Conservation (phyloP, 2,329 filamentous ascomycete species). For the Aspergillus sp. region DNA sequence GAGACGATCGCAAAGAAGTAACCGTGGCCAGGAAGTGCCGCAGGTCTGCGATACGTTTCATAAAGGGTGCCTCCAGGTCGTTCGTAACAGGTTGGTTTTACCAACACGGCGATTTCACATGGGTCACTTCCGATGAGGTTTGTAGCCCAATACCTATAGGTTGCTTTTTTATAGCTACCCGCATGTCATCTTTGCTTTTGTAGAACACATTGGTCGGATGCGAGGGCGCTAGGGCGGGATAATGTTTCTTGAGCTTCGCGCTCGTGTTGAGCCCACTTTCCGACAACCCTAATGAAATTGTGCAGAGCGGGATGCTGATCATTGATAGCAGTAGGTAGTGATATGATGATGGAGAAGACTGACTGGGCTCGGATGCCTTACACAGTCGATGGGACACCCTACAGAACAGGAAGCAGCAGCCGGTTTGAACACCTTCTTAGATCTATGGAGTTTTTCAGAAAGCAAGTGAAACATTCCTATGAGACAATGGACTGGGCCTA, state of each 20-base stretch:
- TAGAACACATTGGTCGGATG: neutral
- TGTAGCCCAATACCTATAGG: neutral
- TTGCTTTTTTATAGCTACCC: neutral
- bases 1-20: neutral
- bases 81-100: no score
- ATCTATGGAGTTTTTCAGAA: neutral
- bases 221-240: neutral
- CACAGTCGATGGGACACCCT: neutral
- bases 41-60: neutral
- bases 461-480: neutral
- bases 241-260: neutral
- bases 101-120: neutral
- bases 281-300: neutral
- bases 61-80: no score
- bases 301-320: neutral
- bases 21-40: neutral
- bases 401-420: neutral
- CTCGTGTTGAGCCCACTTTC: neutral
- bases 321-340: neutral
- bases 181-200: neutral
- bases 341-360: neutral
- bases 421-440: neutral
- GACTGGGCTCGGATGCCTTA: neutral
- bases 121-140: neutral
- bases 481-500: no score